A percentile compares a stretch with the other conserved stretches of the same genome.
Evolutionary conservation across 805 yeast species (phyloP).

Genomic region (Lachancea quebecensis): DNA sequence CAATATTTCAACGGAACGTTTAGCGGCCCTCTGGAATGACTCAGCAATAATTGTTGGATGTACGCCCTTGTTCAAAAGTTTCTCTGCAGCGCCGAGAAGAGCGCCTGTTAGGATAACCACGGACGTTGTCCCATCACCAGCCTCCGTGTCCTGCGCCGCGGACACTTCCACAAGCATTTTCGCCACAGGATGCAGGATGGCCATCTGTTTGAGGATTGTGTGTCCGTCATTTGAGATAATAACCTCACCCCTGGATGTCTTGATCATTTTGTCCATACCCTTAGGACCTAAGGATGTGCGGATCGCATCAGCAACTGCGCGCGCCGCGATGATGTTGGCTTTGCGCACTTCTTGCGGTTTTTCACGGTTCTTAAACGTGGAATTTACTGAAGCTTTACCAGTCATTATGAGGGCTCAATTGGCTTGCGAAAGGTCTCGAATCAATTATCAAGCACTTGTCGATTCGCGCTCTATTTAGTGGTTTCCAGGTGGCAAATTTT

Average conservation of each 20-base stretch:
- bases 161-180: conserved; percentile 96
- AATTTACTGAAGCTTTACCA: conserved; percentile 52
- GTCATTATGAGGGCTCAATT: conserved; percentile 16
- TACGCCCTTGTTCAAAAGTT: conserved; percentile 78
- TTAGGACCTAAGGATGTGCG: conserved; percentile 96
- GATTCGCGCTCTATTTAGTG: background rate
- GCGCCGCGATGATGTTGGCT: conserved; percentile 83
- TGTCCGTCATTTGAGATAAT: conserved; percentile 98
- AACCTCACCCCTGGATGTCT: conserved; percentile 85
- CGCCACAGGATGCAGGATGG: conserved; percentile 97
- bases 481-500: conserved; percentile 7
- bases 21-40: conserved; percentile 83
- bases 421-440: background rate
- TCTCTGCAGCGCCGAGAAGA: conserved; percentile 89
- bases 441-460: background rate
- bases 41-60: conserved; percentile 96
- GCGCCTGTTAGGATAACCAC: conserved; percentile 96
- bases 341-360: conserved; percentile 92
- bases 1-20: conserved; percentile 71
- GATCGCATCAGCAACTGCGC: conserved; percentile 93
- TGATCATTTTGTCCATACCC: conserved; percentile 99
- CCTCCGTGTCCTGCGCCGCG: conserved; percentile 97
- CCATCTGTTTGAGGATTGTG: conserved; percentile 94
- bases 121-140: conserved; percentile 99
- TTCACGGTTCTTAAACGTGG: conserved; percentile 86